A percentile compares a stretch with the other conserved stretches of the same genome.
phyloP scores from a whole-genome alignment of 208 protist genomes.

The Crithidia acanthocephali region DNA sequence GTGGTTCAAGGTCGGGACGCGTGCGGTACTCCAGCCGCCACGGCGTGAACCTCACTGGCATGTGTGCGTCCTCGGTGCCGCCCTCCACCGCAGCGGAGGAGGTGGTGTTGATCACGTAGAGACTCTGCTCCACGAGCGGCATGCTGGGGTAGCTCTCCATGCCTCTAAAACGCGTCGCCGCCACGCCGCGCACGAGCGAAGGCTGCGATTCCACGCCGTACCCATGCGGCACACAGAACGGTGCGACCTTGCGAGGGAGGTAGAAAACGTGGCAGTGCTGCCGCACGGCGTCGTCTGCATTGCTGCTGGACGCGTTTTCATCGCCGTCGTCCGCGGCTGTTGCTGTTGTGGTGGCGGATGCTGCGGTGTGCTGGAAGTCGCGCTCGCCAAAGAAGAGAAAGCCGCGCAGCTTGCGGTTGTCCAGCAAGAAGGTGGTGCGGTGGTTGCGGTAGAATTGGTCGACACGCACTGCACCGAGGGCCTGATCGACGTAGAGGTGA shows the following conservation, averaged over 20 bases:
- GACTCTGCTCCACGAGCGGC: conserved; percentile 28
- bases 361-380: conserved; percentile 7
- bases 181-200: conserved; percentile 51
- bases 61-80: neutral
- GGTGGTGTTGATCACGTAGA: conserved; percentile 37
- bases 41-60: conserved; percentile 29
- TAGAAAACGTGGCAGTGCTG: conserved; percentile 37
- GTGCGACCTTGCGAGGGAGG: conserved; percentile 17
- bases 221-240: conserved; percentile 48
- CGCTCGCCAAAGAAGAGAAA: conserved; percentile 26
- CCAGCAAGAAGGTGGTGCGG: conserved; percentile 34
- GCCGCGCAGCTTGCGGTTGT: conserved; percentile 29
- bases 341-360: neutral
- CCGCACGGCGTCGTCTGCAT: neutral
- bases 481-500: conserved; percentile 39
- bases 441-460: conserved; percentile 35
- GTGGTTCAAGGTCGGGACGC: conserved; percentile 32
- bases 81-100: neutral
- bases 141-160: conserved; percentile 42
- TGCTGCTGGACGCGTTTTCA: neutral
- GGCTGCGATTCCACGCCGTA: conserved; percentile 26
- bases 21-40: conserved; percentile 63
- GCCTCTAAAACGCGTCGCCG: conserved; percentile 44
- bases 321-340: neutral
- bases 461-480: conserved; percentile 25